Conservation (phyloP, 768 basidiomycete species). For the Psilocybe cubensis region DNA sequence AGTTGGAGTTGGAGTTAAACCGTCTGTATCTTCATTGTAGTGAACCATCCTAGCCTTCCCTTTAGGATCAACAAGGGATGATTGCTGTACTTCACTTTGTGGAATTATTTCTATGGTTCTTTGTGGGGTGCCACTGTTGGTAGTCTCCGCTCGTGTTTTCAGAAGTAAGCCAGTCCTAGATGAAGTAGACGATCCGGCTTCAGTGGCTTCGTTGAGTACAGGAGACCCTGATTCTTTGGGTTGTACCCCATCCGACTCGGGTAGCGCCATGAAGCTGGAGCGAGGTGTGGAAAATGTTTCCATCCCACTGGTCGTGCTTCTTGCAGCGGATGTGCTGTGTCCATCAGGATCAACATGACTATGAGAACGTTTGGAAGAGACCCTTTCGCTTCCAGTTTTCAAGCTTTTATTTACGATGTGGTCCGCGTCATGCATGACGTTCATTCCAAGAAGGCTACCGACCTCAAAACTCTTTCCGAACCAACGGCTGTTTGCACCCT, state of each 20-base stretch:
- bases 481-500: constrained; percentile 46
- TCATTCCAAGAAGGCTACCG: constrained; percentile 75
- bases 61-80: constrained; percentile 14
- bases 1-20: neutral
- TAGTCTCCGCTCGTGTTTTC: neutral
- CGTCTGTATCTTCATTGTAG: constrained; percentile 36
- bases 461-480: constrained; percentile 79
- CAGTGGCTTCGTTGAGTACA: neutral
- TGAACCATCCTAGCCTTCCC: constrained; percentile 41
- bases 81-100: neutral
- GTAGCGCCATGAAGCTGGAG: constrained; percentile 10
- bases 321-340: neutral
- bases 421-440: constrained; percentile 47
- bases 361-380: neutral
- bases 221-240: neutral
- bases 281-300: constrained; percentile 31
- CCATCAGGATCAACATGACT: neutral
- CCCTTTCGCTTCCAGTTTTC: neutral
- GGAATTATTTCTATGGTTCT: neutral
- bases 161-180: constrained; percentile 21
- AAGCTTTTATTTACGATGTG: constrained; percentile 15
- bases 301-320: constrained; percentile 9
- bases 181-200: constrained; percentile 7
- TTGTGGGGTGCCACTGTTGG: neutral
- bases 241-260: neutral